Evolutionary conservation across 2,329 filamentous ascomycete species (phyloP), one percentile per base, ranked within the genome.

Genomic region (Aschersonia sp.): DNA sequence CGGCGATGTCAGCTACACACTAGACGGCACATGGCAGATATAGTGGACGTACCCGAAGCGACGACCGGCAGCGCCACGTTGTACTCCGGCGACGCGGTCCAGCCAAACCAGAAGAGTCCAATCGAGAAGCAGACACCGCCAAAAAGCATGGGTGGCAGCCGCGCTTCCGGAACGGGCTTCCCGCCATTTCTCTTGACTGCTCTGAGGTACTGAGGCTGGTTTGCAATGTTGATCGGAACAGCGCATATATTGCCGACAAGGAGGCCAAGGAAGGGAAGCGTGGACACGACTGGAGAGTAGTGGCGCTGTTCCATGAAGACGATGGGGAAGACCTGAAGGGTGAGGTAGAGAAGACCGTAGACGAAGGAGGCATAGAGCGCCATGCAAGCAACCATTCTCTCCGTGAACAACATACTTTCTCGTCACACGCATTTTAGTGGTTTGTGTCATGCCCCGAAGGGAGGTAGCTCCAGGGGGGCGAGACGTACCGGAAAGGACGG

Each of bases 371-470:
- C 74, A 56, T 83, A 83, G 0, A 83, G 56, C 1, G 78, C 73
- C 39, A 84, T 67, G 4, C 79, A 63, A 12, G 80, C 57, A 22
- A 85, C 80, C 55, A 85, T 85, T 2, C 81, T 81, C 56, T 85
- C 81, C 49, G 65, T 63, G 68, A 85, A 81, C 5, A 71, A 58
- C 46, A 71, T 58, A 14, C 40, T 42, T 11, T 42, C 33, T 37
- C 33, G 12, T 37, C 33, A 37, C 22, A 22, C 22, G 33, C 33
- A 12, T 37, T 37, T 37, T 37, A 7, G 33, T 37, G 33, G 33
- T 37, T 7, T 7, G 33, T 12, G 12, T 37, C 33, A 2, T 37
- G 33, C 8, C 22, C 22, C 12, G 33, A 37, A 37, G 33, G 33
- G 33, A 7, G 35, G n/a, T 39, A 39, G n/a, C 35, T 22, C 22